A percentile compares a stretch with the other conserved stretches of the same genome.
Evolutionary conservation across 306 rosid species (phyloP).

Genomic region (Trichosanthes cucumerina): DNA sequence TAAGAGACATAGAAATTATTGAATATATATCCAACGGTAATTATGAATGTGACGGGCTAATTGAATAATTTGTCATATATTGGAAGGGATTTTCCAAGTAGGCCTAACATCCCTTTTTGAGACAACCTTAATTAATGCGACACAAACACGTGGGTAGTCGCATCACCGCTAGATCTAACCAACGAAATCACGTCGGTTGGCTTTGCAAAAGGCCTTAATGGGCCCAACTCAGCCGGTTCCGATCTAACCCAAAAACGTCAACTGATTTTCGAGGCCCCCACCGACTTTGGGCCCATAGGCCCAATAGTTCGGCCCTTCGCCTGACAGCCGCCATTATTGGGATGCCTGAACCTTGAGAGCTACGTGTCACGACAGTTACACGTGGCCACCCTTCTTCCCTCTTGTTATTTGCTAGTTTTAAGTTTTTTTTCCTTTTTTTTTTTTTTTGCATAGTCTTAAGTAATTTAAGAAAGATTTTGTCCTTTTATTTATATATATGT

Average conservation of each 20-base stretch:
- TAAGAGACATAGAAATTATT: no score
- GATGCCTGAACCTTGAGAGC: not conserved
- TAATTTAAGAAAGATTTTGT: not conserved
- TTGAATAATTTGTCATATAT: no score
- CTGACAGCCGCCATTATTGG: slow-evolving; percentile 7
- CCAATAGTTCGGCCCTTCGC: not conserved
- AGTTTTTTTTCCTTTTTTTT: no score
- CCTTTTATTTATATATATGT: not conserved
- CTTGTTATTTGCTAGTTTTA: no score
- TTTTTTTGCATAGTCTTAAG: not conserved
- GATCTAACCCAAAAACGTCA: slow-evolving; percentile 1
- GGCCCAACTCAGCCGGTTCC: not conserved
- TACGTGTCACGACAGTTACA: no score
- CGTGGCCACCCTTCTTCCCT: no score
- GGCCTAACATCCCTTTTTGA: not conserved
- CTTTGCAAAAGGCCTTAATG: not conserved
- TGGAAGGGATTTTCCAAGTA: not conserved
- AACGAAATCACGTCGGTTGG: slow-evolving; percentile 9
- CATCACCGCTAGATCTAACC: slow-evolving; percentile 7
- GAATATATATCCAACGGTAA: no score
- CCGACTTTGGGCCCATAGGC: slow-evolving; percentile 5
- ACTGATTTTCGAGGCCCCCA: slow-evolving; percentile 3
- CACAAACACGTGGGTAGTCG: slow-evolving; percentile 7
- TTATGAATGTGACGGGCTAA: no score
- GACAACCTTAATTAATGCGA: slow-evolving; percentile 17